phyloP scores from a whole-genome alignment of 768 basidiomycete genomes.

The Tricholoma hemisulphureum region DNA sequence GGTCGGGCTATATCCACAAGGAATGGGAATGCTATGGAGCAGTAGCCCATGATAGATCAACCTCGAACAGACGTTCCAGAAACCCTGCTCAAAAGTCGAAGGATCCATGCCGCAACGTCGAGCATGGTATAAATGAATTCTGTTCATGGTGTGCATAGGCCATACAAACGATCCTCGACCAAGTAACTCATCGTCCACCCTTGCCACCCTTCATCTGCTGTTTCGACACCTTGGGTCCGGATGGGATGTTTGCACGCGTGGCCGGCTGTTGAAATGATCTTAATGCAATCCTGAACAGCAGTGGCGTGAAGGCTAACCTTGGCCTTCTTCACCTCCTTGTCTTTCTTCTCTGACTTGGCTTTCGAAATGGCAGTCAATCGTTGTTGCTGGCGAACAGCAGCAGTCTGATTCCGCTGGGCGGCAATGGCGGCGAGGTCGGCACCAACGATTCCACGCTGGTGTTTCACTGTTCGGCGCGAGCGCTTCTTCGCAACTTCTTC shows the following conservation, averaged over 20 bases:
- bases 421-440: constrained; percentile 90
- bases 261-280: constrained; percentile 43
- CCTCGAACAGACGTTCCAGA: too few relatives aligned
- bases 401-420: constrained; percentile 90
- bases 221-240: constrained; percentile 86
- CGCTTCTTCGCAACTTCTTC: constrained; percentile 99
- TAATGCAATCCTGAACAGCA: constrained; percentile 4
- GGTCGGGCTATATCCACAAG: too few relatives aligned
- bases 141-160: constrained; percentile 23
- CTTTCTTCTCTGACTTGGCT: constrained; percentile 97
- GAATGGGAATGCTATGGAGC: too few relatives aligned
- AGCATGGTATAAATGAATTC: constrained; percentile 28
- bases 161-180: constrained; percentile 24
- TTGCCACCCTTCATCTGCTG: constrained; percentile 95
- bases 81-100: background rate
- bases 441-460: constrained; percentile 97
- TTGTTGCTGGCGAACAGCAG: constrained; percentile 77
- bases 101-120: background rate
- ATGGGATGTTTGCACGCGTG: constrained; percentile 47
- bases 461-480: constrained; percentile 93
- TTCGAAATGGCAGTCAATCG: constrained; percentile 86
- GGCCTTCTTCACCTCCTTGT: constrained; percentile 88
- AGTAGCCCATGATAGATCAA: too few relatives aligned
- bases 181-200: constrained; percentile 58
- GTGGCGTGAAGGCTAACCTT: constrained; percentile 59